Evolutionary conservation across 306 rosid genomes (phyloP).

Genomic region (Carpinus fangiana): DNA sequence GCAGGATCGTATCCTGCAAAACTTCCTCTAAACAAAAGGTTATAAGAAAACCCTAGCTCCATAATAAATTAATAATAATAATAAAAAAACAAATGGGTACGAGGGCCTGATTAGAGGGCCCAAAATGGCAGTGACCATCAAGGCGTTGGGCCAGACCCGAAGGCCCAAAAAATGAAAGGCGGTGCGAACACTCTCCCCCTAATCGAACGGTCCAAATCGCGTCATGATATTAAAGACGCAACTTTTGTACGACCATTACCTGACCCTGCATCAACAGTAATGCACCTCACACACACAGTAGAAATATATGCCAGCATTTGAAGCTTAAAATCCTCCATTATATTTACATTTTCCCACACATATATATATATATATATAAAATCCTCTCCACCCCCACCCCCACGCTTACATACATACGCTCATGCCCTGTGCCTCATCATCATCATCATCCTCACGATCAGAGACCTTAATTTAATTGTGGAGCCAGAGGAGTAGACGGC

Average conservation of each 20-base stretch:
- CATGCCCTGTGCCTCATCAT: slow-evolving; percentile 25
- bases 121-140: too few species aligned
- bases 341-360: background rate
- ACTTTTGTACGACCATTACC: background rate
- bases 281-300: slow-evolving; percentile 12
- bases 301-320: background rate
- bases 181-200: background rate
- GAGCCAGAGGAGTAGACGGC: slow-evolving; percentile 21
- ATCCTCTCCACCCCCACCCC: too few species aligned
- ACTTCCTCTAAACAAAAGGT: too few species aligned
- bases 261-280: slow-evolving; percentile 6
- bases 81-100: too few species aligned
- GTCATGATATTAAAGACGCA: slow-evolving; percentile 13
- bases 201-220: slow-evolving; percentile 5
- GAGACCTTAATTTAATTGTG: slow-evolving; percentile 13
- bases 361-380: too few species aligned
- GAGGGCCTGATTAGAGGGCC: too few species aligned
- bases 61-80: too few species aligned
- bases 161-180: slow-evolving; percentile 22
- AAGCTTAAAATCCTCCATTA: slow-evolving; percentile 14
- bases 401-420: background rate
- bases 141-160: background rate
- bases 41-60: too few species aligned
- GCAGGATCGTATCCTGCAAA: too few species aligned
- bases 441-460: background rate